Conservation (phyloP, 2,329 filamentous ascomycete genomes). For the Calonectria crousiana region DNA sequence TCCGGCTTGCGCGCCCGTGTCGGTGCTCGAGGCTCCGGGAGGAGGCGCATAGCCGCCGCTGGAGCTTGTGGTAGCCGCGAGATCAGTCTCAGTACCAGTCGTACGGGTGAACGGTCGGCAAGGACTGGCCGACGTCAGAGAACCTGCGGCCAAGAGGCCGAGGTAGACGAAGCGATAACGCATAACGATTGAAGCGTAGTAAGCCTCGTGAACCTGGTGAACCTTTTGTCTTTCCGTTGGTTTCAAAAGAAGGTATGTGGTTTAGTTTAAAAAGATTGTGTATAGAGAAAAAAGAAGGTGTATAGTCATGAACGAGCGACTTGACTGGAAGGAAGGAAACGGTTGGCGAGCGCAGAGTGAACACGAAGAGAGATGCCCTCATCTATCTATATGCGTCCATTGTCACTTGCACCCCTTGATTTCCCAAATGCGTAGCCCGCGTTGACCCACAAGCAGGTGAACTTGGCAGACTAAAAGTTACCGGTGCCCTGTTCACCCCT, state of each 20-base stretch:
- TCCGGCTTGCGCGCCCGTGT: no score
- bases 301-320: neutral
- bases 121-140: neutral
- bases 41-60: neutral
- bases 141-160: neutral
- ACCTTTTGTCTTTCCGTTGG: neutral
- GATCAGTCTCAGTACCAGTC: neutral
- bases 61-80: neutral
- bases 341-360: neutral
- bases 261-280: neutral
- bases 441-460: neutral
- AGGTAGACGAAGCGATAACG: neutral
- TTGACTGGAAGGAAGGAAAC: neutral
- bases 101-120: neutral
- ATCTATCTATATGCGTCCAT: neutral
- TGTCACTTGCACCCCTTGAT: neutral
- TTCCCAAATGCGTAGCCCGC: neutral
- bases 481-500: neutral
- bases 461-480: neutral
- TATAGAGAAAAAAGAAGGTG: neutral
- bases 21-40: neutral
- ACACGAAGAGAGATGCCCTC: neutral
- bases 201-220: neutral
- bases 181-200: neutral
- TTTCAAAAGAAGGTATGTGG: neutral